Conservation (phyloP, 2,329 filamentous ascomycete genomes). For the Diaporthe batatas region DNA sequence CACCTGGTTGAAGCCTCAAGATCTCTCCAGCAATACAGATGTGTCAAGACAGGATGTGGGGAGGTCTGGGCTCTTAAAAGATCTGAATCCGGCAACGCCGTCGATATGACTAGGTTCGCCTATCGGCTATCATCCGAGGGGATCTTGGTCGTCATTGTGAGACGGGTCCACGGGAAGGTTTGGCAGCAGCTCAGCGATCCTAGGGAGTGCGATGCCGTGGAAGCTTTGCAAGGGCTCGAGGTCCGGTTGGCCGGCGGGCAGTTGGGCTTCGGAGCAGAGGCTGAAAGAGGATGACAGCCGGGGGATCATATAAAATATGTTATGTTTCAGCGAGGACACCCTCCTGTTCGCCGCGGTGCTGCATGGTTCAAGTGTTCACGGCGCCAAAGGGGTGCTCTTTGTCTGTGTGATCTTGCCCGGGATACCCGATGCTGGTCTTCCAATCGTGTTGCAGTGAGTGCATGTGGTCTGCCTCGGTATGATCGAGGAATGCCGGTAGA, state of each 20-base stretch:
- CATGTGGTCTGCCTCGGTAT: not conserved
- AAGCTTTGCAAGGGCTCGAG: not conserved
- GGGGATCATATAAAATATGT: slow-evolving; percentile 25
- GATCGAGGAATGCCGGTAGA: slow-evolving; percentile 16
- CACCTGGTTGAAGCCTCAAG: not conserved
- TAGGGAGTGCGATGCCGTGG: slow-evolving; percentile 14
- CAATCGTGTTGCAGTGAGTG: slow-evolving; percentile 6
- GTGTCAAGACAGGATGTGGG: not conserved
- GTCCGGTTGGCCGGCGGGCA: slow-evolving; percentile 14
- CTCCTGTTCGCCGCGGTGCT: slow-evolving; percentile 11
- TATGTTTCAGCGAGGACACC: slow-evolving; percentile 30
- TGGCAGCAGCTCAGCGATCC: not conserved
- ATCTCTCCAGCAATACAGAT: not conserved
- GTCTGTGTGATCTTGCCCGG: slow-evolving; percentile 20
- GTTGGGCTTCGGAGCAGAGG: not conserved
- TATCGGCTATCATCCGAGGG: slow-evolving; percentile 21
- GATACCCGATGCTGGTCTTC: not conserved
- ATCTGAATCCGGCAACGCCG: slow-evolving; percentile 1
- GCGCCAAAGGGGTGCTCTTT: not conserved
- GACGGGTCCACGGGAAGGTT: slow-evolving; percentile 27
- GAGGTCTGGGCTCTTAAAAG: not conserved
- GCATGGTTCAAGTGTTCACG: slow-evolving; percentile 27
- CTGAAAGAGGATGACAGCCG: slow-evolving; percentile 20
- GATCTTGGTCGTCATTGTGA: slow-evolving; percentile 33
- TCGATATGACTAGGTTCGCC: slow-evolving; percentile 36